Evolutionary conservation across 352 stramenopile genomes (phyloP).

Genomic region (Phytophthora pseudosyringae): DNA sequence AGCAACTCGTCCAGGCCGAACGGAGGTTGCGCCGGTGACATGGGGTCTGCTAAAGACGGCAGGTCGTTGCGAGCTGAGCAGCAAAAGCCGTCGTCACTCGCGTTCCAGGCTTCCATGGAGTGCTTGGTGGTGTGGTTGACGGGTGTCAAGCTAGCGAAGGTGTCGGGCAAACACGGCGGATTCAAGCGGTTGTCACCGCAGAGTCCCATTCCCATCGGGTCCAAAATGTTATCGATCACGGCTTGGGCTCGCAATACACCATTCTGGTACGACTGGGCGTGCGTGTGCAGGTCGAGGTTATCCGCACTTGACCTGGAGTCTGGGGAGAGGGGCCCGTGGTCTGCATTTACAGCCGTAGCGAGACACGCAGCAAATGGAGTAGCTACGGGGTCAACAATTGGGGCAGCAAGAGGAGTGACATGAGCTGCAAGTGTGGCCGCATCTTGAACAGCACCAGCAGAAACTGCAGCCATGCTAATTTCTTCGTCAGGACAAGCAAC

Average conservation of each 20-base stretch:
- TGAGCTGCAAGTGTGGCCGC: not conserved
- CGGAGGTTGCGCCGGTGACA: slow-evolving; percentile 28
- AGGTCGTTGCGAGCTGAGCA: not conserved
- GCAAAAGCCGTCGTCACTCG: slow-evolving; percentile 13
- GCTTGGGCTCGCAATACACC: slow-evolving; percentile 24
- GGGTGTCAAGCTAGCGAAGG: not conserved
- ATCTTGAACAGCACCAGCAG: not conserved
- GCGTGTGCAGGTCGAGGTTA: slow-evolving; percentile 17
- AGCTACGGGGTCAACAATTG: not conserved
- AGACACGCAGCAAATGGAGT: not conserved
- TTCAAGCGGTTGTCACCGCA: slow-evolving; percentile 4
- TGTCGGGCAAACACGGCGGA: not conserved
- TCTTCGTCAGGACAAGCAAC: slow-evolving; percentile 4
- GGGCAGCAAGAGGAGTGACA: not conserved
- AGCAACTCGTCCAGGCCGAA: slow-evolving; percentile 40
- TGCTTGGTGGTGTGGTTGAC: slow-evolving; percentile 8
- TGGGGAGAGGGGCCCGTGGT: slow-evolving; percentile 38
- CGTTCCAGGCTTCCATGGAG: slow-evolving; percentile 12
- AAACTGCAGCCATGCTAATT: not conserved
- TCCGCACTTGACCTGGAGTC: slow-evolving; percentile 41
- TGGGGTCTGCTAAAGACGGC: slow-evolving; percentile 17
- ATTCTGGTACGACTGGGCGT: slow-evolving; percentile 19
- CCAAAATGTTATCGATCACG: slow-evolving; percentile 38
- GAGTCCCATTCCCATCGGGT: slow-evolving; percentile 37
- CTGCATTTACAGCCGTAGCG: not conserved